These are phyloP conservation scores for Dothiorella sarmentorum DNA, from an alignment of 2,329 filamentous ascomycete species.

Conservation along the genomic window DNA sequence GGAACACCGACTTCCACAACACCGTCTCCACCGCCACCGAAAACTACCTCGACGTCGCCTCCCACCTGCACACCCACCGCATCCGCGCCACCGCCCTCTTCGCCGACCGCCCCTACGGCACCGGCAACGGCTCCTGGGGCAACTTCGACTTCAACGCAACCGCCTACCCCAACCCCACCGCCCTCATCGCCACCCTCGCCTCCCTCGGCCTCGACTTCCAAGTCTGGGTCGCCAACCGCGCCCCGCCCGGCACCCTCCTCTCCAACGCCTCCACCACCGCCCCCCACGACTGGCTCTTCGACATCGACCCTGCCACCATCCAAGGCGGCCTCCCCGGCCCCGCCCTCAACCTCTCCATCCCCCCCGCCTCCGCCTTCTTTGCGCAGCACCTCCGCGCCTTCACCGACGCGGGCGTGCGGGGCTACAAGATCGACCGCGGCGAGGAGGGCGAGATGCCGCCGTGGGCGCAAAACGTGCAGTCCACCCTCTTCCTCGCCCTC, in stretches of 20 bases:
- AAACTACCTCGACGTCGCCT: constrained; percentile 34
- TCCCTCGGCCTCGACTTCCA: constrained; percentile 35
- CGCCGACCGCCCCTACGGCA: constrained; percentile 35
- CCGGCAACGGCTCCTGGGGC: constrained; percentile 31
- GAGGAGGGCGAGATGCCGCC: constrained; percentile 41
- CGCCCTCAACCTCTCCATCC: constrained; percentile 37
- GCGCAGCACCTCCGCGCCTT: constrained; percentile 30
- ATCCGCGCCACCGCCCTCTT: constrained; percentile 36
- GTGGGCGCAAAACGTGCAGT: constrained; percentile 37
- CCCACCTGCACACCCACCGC: constrained; percentile 30
- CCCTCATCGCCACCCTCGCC: constrained; percentile 34
- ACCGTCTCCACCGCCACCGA: constrained; percentile 32
- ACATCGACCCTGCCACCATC: not conserved
- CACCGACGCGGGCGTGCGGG: constrained; percentile 34
- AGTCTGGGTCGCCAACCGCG: constrained; percentile 39
- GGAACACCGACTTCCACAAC: constrained; percentile 34
- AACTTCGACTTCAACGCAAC: constrained; percentile 38
- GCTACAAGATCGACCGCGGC: constrained; percentile 40
- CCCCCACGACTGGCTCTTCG: constrained; percentile 33
- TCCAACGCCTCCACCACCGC: constrained; percentile 30
- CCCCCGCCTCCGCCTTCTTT: constrained; percentile 36
- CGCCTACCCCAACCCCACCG: constrained; percentile 31
- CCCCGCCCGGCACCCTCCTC: constrained; percentile 31
- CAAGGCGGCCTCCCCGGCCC: constrained; percentile 28
- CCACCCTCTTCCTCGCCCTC: constrained; percentile 31